A percentile compares a stretch with the other conserved stretches of the same genome.
Conservation (phyloP, 2,329 filamentous ascomycete species). For the Juglanconis juglandina region DNA sequence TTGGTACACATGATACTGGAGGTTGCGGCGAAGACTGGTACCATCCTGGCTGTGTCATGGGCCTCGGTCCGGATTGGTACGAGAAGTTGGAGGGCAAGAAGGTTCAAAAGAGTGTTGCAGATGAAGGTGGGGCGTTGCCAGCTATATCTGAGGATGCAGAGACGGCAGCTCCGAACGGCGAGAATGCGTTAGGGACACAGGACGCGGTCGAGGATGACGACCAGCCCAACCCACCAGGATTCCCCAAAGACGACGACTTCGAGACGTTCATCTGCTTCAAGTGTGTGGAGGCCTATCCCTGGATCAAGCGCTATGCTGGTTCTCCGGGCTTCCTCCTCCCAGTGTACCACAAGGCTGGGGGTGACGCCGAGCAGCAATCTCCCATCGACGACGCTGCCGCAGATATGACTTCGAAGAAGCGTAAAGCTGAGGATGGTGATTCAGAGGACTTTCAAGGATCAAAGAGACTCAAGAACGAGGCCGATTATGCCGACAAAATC, state of each 20-base stretch:
- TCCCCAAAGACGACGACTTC: slow-evolving; percentile 85
- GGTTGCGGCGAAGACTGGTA: slow-evolving; percentile 98
- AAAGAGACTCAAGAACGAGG: slow-evolving; percentile 54
- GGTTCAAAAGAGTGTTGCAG: slow-evolving; percentile 24
- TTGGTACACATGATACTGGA: slow-evolving; percentile 74
- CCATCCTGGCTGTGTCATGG: slow-evolving; percentile 88
- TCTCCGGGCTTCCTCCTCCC: slow-evolving; percentile 74
- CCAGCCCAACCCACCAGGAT: slow-evolving; percentile 73
- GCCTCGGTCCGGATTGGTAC: slow-evolving; percentile 70
- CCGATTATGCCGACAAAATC: slow-evolving; percentile 22
- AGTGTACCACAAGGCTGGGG: slow-evolving; percentile 48
- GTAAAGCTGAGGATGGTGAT: slow-evolving; percentile 58
- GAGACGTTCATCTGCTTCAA: slow-evolving; percentile 92
- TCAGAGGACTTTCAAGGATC: slow-evolving; percentile 31
- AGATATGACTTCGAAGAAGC: slow-evolving; percentile 51
- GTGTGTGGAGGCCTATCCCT: slow-evolving; percentile 81
- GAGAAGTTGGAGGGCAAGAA: slow-evolving; percentile 44
- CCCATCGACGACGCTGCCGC: not conserved
- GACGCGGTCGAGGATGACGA: slow-evolving; percentile 53
- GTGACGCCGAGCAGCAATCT: slow-evolving; percentile 18
- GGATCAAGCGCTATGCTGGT: slow-evolving; percentile 86
- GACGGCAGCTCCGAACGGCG: slow-evolving; percentile 22
- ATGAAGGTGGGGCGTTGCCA: slow-evolving; percentile 35
- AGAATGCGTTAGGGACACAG: slow-evolving; percentile 17
- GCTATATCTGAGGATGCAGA: slow-evolving; percentile 51